Conservation (phyloP, 2,329 filamentous ascomycete species). For the Trichoderma sp. region DNA sequence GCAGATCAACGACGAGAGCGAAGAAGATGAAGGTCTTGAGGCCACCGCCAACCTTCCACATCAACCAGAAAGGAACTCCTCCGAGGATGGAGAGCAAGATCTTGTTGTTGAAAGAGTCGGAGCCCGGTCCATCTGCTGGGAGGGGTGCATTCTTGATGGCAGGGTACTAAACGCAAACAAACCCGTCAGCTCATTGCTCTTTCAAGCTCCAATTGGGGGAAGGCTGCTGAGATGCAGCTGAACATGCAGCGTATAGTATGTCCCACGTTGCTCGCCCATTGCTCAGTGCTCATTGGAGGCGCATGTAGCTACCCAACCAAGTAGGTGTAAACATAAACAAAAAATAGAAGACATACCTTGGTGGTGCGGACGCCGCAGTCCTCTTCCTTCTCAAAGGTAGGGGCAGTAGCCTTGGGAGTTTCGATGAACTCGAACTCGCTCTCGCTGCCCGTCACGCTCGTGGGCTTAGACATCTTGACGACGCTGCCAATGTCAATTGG, state of each 20-base stretch:
- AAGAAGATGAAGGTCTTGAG: constrained; percentile 90
- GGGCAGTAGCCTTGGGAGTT: constrained; percentile 38
- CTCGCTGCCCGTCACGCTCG: constrained; percentile 32
- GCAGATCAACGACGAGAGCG: constrained; percentile 71
- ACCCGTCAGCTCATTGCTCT: not conserved
- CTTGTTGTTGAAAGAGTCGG: constrained; percentile 82
- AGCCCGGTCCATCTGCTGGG: constrained; percentile 81
- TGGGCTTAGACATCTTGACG: constrained; percentile 36
- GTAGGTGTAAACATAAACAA: not conserved
- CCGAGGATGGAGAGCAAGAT: constrained; percentile 68
- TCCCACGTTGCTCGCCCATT: not conserved
- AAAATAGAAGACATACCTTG: constrained; percentile 30
- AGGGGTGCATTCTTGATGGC: constrained; percentile 95
- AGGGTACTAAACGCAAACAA: constrained; percentile 27
- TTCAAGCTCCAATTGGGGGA: not conserved
- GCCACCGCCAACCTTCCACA: constrained; percentile 81
- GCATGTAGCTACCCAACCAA: not conserved
- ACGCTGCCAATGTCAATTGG: constrained; percentile 28
- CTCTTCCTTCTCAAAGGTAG: constrained; percentile 66
- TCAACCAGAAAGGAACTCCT: constrained; percentile 72
- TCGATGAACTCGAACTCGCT: constrained; percentile 43
- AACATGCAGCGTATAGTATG: not conserved
- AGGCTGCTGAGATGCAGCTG: not conserved
- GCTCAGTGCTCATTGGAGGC: not conserved
- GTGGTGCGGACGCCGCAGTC: constrained; percentile 51